Conservation (phyloP, 2,329 filamentous ascomycete genomes). For the Capronia americana region DNA sequence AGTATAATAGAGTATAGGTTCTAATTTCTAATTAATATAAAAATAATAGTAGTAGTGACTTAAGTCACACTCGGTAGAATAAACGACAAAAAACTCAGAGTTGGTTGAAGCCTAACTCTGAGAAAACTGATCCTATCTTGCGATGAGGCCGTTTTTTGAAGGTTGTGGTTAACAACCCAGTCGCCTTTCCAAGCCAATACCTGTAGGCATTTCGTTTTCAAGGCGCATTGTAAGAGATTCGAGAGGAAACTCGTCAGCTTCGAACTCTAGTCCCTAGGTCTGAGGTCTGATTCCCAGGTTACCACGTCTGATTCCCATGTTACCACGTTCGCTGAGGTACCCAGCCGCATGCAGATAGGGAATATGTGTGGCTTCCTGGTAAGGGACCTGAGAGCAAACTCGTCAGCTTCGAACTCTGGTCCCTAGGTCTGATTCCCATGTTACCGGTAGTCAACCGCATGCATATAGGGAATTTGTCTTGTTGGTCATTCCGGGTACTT, state of each 20-base stretch:
- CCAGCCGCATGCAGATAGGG: neutral
- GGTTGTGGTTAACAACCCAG: neutral
- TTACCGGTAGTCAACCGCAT: neutral
- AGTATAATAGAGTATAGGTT: too few species aligned
- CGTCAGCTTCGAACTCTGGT: conserved; percentile 10
- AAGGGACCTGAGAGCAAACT: neutral
- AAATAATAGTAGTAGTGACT: too few species aligned
- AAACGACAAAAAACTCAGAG: conserved; percentile 12
- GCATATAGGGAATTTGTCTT: neutral
- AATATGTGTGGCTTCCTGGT: neutral
- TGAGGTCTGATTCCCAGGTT: neutral
- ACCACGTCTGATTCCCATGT: neutral
- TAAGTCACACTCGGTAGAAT: too few species aligned
- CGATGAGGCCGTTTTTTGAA: conserved; percentile 1
- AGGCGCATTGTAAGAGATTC: neutral
- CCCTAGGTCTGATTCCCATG: neutral
- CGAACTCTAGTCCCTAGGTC: neutral
- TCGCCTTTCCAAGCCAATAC: neutral
- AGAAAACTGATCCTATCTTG: conserved; percentile 12
- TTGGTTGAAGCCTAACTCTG: neutral
- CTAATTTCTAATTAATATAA: too few species aligned
- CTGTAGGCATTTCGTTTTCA: neutral
- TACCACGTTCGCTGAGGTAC: neutral
- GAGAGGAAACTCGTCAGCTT: conserved; percentile 5
- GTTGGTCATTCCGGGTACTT: neutral